Evolutionary conservation across 2,329 filamentous ascomycete genomes (phyloP).

Genomic region (Colletotrichum phormii): DNA sequence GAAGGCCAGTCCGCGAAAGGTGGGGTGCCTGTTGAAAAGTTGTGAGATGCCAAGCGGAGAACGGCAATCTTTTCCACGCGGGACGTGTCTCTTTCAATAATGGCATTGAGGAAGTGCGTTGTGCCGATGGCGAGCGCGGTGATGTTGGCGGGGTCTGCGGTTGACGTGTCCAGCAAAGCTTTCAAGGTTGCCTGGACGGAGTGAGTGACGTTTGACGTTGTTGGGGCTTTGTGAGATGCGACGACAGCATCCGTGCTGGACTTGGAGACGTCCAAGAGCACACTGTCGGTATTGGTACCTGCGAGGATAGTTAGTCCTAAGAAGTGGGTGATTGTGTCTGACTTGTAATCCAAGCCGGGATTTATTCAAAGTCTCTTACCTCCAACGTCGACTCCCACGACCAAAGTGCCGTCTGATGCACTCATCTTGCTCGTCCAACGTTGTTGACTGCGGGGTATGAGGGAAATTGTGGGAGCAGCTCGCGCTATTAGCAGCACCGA

Average conservation of each 20-base stretch:
- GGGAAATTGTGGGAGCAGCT: background rate
- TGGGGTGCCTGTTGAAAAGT: constrained; percentile 61
- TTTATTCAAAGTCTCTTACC: constrained; percentile 11
- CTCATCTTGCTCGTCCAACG: constrained; percentile 10
- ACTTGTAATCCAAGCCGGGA: background rate
- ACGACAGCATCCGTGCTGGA: constrained; percentile 31
- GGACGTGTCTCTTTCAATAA: constrained; percentile 63
- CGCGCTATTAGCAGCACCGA: background rate
- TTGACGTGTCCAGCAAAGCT: constrained; percentile 51
- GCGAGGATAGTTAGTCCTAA: background rate
- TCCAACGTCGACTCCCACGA: constrained; percentile 37
- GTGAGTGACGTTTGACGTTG: constrained; percentile 59
- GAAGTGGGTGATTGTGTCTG: too few relatives aligned
- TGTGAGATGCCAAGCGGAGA: constrained; percentile 63
- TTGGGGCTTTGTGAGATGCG: constrained; percentile 56
- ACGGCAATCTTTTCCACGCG: constrained; percentile 64
- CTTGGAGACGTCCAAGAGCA: constrained; percentile 54
- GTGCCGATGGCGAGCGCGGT: constrained; percentile 65
- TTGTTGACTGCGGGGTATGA: background rate
- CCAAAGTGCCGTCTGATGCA: constrained; percentile 28
- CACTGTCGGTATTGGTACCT: constrained; percentile 66
- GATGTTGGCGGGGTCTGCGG: constrained; percentile 49
- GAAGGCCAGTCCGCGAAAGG: constrained; percentile 66
- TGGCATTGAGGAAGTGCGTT: constrained; percentile 70
- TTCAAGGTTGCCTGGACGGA: constrained; percentile 59